Percentiles rank a stretch among this genome's conserved stretches.
Conservation (phyloP, 2,329 filamentous ascomycete genomes). For the Blumeria graminis region DNA sequence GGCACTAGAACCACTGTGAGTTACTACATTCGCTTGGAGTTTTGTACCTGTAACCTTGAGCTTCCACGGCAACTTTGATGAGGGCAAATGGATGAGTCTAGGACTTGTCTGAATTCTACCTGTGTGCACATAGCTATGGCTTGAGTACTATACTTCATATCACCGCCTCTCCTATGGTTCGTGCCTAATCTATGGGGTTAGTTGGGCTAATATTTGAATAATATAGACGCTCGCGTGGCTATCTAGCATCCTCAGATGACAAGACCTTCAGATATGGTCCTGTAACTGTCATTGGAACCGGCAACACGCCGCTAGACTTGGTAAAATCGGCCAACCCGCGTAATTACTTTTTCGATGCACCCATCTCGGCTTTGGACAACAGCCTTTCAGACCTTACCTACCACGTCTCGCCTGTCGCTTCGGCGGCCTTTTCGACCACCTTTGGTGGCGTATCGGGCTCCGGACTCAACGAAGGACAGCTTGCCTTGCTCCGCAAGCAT, state of each 20-base stretch:
- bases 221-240: slow-evolving; percentile 13
- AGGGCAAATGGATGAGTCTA: neutral
- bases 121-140: neutral
- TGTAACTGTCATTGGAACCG: slow-evolving; percentile 13
- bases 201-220: neutral
- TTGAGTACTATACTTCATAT: neutral
- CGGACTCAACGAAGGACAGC: slow-evolving; percentile 21
- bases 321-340: slow-evolving; percentile 21
- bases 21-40: slow-evolving; percentile 8
- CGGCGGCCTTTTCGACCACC: slow-evolving; percentile 26
- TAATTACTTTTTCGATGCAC: slow-evolving; percentile 35
- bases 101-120: neutral
- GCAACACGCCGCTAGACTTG: slow-evolving; percentile 22
- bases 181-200: neutral
- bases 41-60: slow-evolving; percentile 10
- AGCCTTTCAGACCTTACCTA: slow-evolving; percentile 12
- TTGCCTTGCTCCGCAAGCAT: slow-evolving; percentile 20
- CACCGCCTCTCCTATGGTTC: neutral
- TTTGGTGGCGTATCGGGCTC: slow-evolving; percentile 26
- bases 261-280: slow-evolving; percentile 8
- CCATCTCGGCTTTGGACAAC: slow-evolving; percentile 10
- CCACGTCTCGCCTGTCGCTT: slow-evolving; percentile 20
- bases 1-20: slow-evolving; percentile 32
- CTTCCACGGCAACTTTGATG: too few relatives aligned
- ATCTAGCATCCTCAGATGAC: slow-evolving; percentile 9